Conservation (phyloP, 2,329 filamentous ascomycete genomes). For the Teratosphaeria nubilosa region DNA sequence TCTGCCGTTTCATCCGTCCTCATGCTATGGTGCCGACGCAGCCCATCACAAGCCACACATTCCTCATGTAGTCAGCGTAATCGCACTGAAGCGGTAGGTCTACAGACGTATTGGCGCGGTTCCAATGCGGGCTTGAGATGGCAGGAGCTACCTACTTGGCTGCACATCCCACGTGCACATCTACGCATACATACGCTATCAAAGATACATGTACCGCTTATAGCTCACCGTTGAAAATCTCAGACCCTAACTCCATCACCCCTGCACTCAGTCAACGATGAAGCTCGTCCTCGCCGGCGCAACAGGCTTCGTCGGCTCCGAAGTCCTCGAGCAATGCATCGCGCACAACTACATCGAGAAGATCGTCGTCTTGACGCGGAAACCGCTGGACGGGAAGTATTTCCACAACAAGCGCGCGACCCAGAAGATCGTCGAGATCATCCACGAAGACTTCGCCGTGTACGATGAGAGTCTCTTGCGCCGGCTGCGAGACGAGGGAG, state of each 20-base stretch:
- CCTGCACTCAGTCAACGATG: conserved; percentile 30
- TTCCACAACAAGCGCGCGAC: conserved; percentile 12
- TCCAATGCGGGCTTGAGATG: neutral
- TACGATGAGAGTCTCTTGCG: conserved; percentile 39
- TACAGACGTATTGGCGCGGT: neutral
- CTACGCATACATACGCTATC: neutral
- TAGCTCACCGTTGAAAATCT: neutral
- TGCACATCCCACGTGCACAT: neutral
- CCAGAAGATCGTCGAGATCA: conserved; percentile 25
- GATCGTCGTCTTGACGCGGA: conserved; percentile 25
- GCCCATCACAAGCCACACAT: neutral
- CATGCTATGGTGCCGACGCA: neutral
- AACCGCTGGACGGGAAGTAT: conserved; percentile 17
- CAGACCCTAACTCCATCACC: neutral
- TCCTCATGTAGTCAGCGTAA: neutral
- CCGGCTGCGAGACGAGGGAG: conserved; percentile 28
- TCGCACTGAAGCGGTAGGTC: neutral
- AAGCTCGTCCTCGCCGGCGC: conserved; percentile 50
- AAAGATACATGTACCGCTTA: neutral
- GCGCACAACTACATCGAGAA: conserved; percentile 38
- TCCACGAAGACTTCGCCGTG: conserved; percentile 41
- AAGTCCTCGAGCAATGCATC: conserved; percentile 45
- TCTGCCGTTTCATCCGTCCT: neutral
- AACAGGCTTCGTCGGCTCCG: conserved; percentile 49
- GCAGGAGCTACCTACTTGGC: neutral